Base-by-base conservation (phyloP, 148 eudicot genomes). In the Persicaria maculosa region DNA sequence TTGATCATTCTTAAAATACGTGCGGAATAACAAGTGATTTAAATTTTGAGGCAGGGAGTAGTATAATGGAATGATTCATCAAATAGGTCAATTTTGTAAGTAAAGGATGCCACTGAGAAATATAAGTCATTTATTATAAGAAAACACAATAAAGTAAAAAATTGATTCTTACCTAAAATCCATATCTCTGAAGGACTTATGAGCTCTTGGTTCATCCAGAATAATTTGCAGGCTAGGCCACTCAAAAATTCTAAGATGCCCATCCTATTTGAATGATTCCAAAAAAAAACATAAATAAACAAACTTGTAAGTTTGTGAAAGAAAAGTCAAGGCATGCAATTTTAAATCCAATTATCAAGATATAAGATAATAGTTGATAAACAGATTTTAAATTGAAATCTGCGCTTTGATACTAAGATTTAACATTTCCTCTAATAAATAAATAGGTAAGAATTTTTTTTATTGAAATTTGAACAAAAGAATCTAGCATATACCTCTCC, bases 161-260 rank as follows among this genome's bases (percentile, higher is more conserved):
- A 74, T 47, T 40, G 50, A 78, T 48, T 59, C 68, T 68, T 69
- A 92, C 99, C 99, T 95, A 81, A 95, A 95, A 83, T 92, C 99
- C 97, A 95, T 90, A 83, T 89, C 92, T 17, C 81, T 83, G 79
- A 95, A 82, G 57, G 97, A 95, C 80, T 92, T 92, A 87, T 92
- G 99, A 81, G 99, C 99, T 78, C 80, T 86, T 79, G 94, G 87
- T 84, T 92, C 97, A 74, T 92, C 90, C 69, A 92, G 72, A 79
- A 90, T 83, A 74, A 87, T 59, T 40, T 82, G 84, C 89, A 95
- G 83, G 86, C 83, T 90, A 77, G 99, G 99, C 99, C 99, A 95
- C 80, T 95, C 99, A 75, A 92, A 88, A 68, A 95, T 87, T 81
- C 97, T 89, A 78, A 95, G 92, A 85, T 80, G 87, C 69, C 99